Evolutionary conservation across 345 rosid species (phyloP), one percentile per base, ranked within the genome.

Genomic region (Gossypium turneri): DNA sequence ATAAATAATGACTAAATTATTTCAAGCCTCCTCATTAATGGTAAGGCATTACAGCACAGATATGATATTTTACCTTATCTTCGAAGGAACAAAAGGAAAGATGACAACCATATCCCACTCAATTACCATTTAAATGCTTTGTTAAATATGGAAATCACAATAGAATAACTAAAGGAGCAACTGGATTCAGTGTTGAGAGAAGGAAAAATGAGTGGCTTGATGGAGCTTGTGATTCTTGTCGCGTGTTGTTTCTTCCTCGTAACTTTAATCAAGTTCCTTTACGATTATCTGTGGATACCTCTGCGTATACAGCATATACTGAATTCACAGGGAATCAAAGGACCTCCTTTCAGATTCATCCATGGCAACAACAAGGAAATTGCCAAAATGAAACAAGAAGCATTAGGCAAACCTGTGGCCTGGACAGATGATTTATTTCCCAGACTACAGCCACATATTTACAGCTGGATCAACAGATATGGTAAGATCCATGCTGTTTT

Each of bases 361-460:
- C 73, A 77, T 57, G 86, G 90, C 12, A 87, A 47, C 82, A 83
- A 71, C 55, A 80, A 64, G 52, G 84, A 83, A 29, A 55, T 77
- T 0, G 2, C 16, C 17, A 50, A 27, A 57, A 22, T 57, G 44
- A 62, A 78, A 81, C 72, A 56, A 19, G 60, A 44, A 74, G 73
- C 71, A 19, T 10, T 17, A 65, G 53, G 16, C 47, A 52, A 60
- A 25, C 78, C 78, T 22, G 22, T 69, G 76, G 74, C 75, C 48
- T 62, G 74, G 10, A 77, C 81, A 1, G 77, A 76, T 29, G 50
- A 74, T 17, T 45, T 79, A 24, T 55, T 85, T 45, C 73, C 84
- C 3, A 67, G 27, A 53, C 57, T 78, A 7, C 52, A 15, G 34
- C 81, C 86, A 57, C 84, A 81, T 25, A 16, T 75, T 13, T 20